These are phyloP conservation scores for Yamagishiella unicocca DNA, from an alignment of 139 green algal genomes.

Conservation along the genomic window DNA sequence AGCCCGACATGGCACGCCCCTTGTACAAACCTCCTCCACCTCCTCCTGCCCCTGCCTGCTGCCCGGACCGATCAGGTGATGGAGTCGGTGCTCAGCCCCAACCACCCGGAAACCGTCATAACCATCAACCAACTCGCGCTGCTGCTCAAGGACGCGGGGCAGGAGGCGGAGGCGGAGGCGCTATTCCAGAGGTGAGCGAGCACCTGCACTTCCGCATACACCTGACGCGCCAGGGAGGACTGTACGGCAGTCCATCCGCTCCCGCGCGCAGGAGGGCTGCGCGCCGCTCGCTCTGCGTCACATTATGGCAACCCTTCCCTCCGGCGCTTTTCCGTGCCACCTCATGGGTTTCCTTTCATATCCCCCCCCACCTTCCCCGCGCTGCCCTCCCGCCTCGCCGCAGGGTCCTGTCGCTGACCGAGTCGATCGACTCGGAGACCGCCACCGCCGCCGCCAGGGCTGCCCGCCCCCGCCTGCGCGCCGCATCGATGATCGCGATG, in stretches of 20 bases:
- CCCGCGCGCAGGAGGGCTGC: too few relatives aligned
- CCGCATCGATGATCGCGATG: neutral
- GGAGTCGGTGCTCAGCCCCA: neutral
- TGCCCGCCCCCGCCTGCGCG: neutral
- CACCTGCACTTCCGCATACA: too few relatives aligned
- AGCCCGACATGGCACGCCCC: too few relatives aligned
- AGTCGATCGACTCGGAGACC: neutral
- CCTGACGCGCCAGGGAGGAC: too few relatives aligned
- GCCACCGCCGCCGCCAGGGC: neutral
- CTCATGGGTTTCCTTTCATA: too few relatives aligned
- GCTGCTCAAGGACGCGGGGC: conserved; percentile 11
- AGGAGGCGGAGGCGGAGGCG: conserved; percentile 6
- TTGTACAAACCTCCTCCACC: too few relatives aligned
- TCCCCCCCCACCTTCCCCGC: too few relatives aligned
- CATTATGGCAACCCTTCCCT: too few relatives aligned
- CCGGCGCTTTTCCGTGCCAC: too few relatives aligned
- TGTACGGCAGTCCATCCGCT: too few relatives aligned
- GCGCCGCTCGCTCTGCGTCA: too few relatives aligned
- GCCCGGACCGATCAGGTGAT: conserved; percentile 9
- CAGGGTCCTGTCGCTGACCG: neutral
- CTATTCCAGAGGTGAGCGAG: conserved; percentile 15
- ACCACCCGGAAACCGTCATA: conserved; percentile 1
- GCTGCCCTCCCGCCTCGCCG: too few relatives aligned
- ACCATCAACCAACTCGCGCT: conserved; percentile 21
- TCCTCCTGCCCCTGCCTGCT: neutral